Conservation (phyloP, 2,329 filamentous ascomycete genomes). For the Fonsecaea erecta region DNA sequence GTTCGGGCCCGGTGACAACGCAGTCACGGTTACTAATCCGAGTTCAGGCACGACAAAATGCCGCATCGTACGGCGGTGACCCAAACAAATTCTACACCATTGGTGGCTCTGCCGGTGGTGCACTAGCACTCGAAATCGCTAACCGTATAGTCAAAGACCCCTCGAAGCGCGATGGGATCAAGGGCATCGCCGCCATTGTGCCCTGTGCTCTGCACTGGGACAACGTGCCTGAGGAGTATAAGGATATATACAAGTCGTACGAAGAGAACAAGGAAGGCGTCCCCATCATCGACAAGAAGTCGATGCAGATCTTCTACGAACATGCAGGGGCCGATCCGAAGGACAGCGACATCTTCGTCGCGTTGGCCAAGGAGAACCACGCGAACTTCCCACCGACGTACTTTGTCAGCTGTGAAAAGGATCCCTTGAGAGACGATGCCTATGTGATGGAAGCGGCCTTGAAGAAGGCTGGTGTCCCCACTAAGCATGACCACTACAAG, state of each 20-base stretch:
- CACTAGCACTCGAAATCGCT: constrained; percentile 45
- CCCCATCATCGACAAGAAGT: constrained; percentile 41
- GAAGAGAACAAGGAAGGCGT: constrained; percentile 46
- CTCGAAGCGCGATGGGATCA: constrained; percentile 40
- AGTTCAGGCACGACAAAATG: constrained; percentile 33
- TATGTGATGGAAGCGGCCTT: constrained; percentile 36
- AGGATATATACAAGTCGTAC: constrained; percentile 43
- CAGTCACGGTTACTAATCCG: constrained; percentile 3
- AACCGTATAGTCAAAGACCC: constrained; percentile 47
- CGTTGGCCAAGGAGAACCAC: constrained; percentile 36
- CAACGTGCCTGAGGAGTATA: constrained; percentile 44
- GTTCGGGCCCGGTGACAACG: neutral
- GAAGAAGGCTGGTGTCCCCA: constrained; percentile 35
- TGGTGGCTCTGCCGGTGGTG: constrained; percentile 48
- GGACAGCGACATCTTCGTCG: constrained; percentile 30
- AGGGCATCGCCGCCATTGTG: constrained; percentile 47
- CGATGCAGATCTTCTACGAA: constrained; percentile 32
- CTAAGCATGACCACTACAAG: constrained; percentile 36
- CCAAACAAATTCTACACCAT: constrained; percentile 43
- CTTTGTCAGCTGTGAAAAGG: constrained; percentile 35
- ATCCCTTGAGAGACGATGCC: constrained; percentile 35
- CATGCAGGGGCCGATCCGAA: constrained; percentile 30
- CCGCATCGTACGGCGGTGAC: constrained; percentile 32
- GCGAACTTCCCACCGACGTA: constrained; percentile 36
- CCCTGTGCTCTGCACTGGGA: constrained; percentile 47